Conservation (phyloP, 2,329 filamentous ascomycete genomes). For the Fusarium beomiforme region DNA sequence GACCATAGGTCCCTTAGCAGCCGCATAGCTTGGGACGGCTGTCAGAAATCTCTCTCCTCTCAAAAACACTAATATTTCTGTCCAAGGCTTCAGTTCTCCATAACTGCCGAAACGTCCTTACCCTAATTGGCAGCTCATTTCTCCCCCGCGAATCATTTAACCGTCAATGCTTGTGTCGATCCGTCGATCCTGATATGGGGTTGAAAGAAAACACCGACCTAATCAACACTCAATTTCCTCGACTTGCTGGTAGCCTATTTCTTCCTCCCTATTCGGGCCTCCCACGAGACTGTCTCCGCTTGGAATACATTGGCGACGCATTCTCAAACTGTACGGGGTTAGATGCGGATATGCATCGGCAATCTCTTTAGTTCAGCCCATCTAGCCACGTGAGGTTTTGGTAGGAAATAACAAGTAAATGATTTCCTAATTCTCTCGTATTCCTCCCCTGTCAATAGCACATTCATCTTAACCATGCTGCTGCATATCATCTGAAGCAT, state of each 20-base stretch:
- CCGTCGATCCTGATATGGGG: not conserved
- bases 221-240: rapidly evolving
- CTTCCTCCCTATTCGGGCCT: not conserved
- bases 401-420: not conserved
- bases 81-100: rapidly evolving
- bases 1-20: not conserved
- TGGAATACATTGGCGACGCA: not conserved
- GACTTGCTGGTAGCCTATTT: rapidly evolving
- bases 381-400: not conserved
- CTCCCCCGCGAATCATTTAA: not conserved
- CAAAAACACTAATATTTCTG: rapidly evolving
- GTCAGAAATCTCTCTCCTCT: rapidly evolving
- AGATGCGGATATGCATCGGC: not conserved
- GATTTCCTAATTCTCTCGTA: not conserved
- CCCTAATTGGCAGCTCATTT: not conserved
- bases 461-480: not conserved
- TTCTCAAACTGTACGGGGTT: not conserved
- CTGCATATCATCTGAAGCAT: not conserved
- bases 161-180: not conserved
- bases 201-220: not conserved
- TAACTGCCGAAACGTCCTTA: not conserved
- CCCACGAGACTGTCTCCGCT: not conserved
- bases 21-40: not conserved
- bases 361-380: not conserved
- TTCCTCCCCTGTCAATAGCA: not conserved